Percentiles rank a stretch among this genome's conserved stretches.
These are phyloP conservation scores for Emergomyces africanus DNA, from an alignment of 2,329 filamentous ascomycete species.

Conservation along the genomic window DNA sequence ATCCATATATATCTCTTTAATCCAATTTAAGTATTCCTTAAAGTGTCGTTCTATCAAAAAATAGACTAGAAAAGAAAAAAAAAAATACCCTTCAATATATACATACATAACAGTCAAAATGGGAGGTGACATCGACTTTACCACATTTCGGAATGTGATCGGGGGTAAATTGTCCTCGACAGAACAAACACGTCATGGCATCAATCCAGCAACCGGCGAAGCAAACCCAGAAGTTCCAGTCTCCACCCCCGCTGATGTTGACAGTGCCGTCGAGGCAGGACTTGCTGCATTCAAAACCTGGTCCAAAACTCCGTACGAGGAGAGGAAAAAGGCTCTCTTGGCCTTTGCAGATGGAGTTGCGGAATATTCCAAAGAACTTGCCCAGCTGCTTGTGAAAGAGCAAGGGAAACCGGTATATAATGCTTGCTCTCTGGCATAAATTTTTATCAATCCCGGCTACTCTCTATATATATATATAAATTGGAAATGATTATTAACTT, in stretches of 20 bases:
- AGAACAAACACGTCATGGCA: conserved; percentile 32
- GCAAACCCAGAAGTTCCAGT: conserved; percentile 40
- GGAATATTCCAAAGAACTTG: conserved; percentile 23
- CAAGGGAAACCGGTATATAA: conserved; percentile 28
- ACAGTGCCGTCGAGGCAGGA: conserved; percentile 38
- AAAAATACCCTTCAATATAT: too few relatives aligned
- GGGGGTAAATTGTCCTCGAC: conserved; percentile 37
- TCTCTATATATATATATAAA: too few relatives aligned
- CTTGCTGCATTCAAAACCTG: conserved; percentile 37
- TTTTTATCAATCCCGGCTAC: not conserved
- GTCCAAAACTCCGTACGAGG: conserved; percentile 25
- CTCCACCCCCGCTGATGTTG: conserved; percentile 36
- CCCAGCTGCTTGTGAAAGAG: conserved; percentile 29
- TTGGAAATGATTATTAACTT: not conserved
- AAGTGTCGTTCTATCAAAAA: too few relatives aligned
- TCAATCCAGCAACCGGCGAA: conserved; percentile 41
- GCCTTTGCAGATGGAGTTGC: conserved; percentile 25
- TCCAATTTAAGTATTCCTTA: too few relatives aligned
- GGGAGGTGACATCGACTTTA: not conserved
- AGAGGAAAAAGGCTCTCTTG: conserved; percentile 21
- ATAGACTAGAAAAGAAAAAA: too few relatives aligned
- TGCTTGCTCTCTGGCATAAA: not conserved
- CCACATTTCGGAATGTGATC: conserved; percentile 35
- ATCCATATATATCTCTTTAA: too few relatives aligned
- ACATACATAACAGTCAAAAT: too few relatives aligned